These are phyloP conservation scores for Neonectria hederae DNA, from an alignment of 2,329 filamentous ascomycete genomes.

Conservation along the genomic window DNA sequence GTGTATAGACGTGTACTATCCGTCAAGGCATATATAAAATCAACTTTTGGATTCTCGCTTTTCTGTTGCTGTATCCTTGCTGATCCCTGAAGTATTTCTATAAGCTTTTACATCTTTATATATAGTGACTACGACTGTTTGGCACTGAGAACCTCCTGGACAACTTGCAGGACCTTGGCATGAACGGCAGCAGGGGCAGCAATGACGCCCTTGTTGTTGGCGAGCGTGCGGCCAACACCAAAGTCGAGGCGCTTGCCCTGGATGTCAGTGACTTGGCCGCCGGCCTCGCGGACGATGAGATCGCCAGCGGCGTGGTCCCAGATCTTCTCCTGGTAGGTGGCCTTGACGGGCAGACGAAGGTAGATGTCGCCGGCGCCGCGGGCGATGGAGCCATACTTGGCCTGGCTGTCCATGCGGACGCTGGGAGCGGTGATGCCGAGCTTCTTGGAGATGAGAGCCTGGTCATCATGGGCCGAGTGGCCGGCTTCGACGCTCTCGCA, in stretches of 20 bases:
- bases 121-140: slow-evolving; percentile 38
- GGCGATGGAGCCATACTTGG: slow-evolving; percentile 96
- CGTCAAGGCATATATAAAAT: slow-evolving; percentile 44
- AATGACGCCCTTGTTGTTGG: slow-evolving; percentile 92
- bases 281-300: slow-evolving; percentile 92
- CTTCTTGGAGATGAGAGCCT: slow-evolving; percentile 79
- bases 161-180: slow-evolving; percentile 77
- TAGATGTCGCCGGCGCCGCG: slow-evolving; percentile 95
- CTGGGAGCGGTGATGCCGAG: slow-evolving; percentile 90
- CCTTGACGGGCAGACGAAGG: slow-evolving; percentile 84
- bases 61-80: slow-evolving; percentile 9
- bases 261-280: slow-evolving; percentile 90
- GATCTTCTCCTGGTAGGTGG: slow-evolving; percentile 97
- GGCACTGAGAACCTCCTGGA: slow-evolving; percentile 76
- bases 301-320: slow-evolving; percentile 99
- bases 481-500: slow-evolving; percentile 96
- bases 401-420: slow-evolving; percentile 96
- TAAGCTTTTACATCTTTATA: background rate
- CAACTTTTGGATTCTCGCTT: slow-evolving; percentile 28
- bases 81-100: background rate
- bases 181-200: slow-evolving; percentile 85
- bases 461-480: slow-evolving; percentile 89
- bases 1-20: slow-evolving; percentile 46
- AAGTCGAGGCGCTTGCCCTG: slow-evolving; percentile 89
- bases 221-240: slow-evolving; percentile 83